phyloP scores from a whole-genome alignment of 2,329 filamentous ascomycete species.

The Fusarium scirpi region DNA sequence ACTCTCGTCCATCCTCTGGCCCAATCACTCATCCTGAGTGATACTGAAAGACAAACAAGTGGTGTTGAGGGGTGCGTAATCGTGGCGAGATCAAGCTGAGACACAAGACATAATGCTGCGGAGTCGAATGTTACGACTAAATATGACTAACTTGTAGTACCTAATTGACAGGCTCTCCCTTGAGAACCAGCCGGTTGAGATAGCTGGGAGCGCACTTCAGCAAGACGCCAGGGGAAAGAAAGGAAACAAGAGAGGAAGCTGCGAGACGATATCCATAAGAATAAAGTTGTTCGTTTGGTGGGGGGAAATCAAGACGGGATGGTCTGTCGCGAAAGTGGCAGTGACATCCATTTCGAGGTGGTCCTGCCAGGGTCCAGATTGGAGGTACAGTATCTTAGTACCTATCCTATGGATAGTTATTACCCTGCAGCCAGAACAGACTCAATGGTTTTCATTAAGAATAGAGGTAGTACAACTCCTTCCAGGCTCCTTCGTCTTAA shows the following conservation, averaged over 20 bases:
- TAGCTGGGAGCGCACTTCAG: neutral
- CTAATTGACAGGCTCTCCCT: neutral
- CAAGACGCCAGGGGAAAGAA: neutral
- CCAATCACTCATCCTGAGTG: constrained; percentile 47
- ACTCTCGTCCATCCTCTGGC: constrained; percentile 51
- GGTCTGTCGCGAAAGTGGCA: constrained; percentile 23
- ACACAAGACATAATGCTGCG: constrained; percentile 20
- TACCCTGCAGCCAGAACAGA: neutral
- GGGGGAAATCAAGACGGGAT: constrained; percentile 6
- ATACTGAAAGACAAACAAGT: neutral
- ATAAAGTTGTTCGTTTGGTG: constrained; percentile 12
- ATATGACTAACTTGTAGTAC: neutral
- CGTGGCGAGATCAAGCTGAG: constrained; percentile 19
- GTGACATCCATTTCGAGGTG: constrained; percentile 21
- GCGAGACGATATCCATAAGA: neutral
- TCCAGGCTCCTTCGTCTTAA: neutral
- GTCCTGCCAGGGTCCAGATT: neutral
- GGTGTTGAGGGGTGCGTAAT: constrained; percentile 5
- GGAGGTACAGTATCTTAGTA: neutral
- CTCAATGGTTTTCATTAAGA: neutral
- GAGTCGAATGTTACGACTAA: neutral
- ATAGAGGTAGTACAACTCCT: neutral
- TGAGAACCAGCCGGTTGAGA: neutral
- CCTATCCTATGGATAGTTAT: neutral
- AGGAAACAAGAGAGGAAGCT: neutral